Evolutionary conservation across 345 rosid species (phyloP).

Genomic region (Pistacia vera): DNA sequence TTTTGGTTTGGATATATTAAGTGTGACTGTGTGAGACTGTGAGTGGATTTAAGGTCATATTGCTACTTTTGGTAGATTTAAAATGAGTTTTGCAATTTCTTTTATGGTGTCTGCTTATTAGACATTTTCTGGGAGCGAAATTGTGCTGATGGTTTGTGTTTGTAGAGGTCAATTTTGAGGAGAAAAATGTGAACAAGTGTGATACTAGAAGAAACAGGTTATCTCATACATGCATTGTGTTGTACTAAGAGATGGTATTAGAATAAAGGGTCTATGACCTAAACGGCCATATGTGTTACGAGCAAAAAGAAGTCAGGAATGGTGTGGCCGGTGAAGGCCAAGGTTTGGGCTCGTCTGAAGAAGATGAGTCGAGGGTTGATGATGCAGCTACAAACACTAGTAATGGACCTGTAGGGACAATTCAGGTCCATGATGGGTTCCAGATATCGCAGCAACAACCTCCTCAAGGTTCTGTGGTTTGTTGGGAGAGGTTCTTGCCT

Average conservation of each 20-base stretch:
- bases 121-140: conserved; percentile 3
- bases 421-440: conserved; percentile 29
- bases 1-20: background rate
- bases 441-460: conserved; percentile 45
- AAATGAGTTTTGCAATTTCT: background rate
- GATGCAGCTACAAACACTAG: conserved; percentile 31
- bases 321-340: conserved; percentile 41
- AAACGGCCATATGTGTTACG: conserved; percentile 39
- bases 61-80: background rate
- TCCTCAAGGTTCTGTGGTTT: conserved; percentile 40
- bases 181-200: conserved; percentile 17
- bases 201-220: conserved; percentile 23
- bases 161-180: conserved; percentile 21
- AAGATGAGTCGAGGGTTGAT: conserved; percentile 46
- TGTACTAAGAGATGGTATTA: conserved; percentile 28
- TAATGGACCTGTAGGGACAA: conserved; percentile 26
- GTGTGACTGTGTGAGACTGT: background rate
- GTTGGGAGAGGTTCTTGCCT: conserved; percentile 85
- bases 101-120: background rate
- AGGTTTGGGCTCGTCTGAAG: conserved; percentile 48
- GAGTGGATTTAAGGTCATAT: background rate
- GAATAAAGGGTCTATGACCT: conserved; percentile 1
- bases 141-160: conserved; percentile 26
- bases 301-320: conserved; percentile 42
- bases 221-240: conserved; percentile 17